Evolutionary conservation across 2,329 filamentous ascomycete genomes (phyloP), one percentile per base, ranked within the genome.

Genomic region (Ceratocystis huliohia): DNA sequence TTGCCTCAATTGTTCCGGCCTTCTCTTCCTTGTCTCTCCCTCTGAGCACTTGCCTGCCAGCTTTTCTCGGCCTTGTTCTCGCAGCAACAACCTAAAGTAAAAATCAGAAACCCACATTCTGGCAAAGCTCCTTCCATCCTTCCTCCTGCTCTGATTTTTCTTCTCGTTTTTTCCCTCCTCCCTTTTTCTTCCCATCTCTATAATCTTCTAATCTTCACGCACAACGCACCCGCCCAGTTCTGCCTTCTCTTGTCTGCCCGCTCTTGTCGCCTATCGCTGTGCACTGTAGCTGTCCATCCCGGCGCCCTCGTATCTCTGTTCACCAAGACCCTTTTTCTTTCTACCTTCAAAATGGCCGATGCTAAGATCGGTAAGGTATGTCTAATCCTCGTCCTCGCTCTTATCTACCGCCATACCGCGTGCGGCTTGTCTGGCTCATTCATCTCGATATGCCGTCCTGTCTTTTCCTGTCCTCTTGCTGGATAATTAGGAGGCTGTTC

Each of bases 341-440:
- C 17, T 46, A 50, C 57, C 37, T 17, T 44, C 65, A 61, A 10
- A 6, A 67, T 67, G 66, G 61, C 66, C n/a, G 62, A 67, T 62
- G 50, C 61, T 63, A 67, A 67, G 66, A 61, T 61, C 53, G 30
- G 66, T 67, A 67, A 67, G 66, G 66, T 67, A 57, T 37, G 66
- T 48, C 5, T 33, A 7, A 15, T 41, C 5, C 25, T 61, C 20
- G 7, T 33, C 45, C 20, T 37, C 13, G 8, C 6, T 33, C 46
- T 37, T 30, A 20, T 22, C 20, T 28, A 1, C 46, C 33, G 15
- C 10, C 10, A 5, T 15, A 4, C 48, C 20, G n/a, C 48, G 3
- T 50, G n/a, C 48, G 3, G n/a, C n/a, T 50, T 64, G 15, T 37
- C 30, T 15, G 53, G 3, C 13, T 33, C 33, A 3, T 2, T 5